A percentile compares a stretch with the other conserved stretches of the same genome.
Conservation (phyloP, 768 basidiomycete species). For the Termitomyces sp. region DNA sequence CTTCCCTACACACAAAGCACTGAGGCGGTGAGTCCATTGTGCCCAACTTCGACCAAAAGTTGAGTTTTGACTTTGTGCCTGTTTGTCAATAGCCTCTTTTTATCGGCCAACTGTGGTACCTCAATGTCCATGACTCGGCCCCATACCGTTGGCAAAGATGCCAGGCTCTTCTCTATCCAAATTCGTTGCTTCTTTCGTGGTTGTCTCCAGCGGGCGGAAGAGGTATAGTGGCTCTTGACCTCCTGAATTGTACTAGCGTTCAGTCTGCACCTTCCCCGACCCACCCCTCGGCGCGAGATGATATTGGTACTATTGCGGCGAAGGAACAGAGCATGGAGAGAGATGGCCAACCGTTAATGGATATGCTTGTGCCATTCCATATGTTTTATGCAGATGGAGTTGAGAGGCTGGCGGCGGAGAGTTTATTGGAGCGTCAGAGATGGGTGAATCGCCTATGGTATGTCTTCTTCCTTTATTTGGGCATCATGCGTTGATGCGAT, state of each 20-base stretch:
- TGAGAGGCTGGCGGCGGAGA: conserved; percentile 86
- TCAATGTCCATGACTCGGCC: conserved; percentile 82
- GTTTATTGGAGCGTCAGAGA: conserved; percentile 76
- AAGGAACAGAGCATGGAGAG: conserved; percentile 47
- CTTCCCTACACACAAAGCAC: conserved; percentile 43
- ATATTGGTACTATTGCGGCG: conserved; percentile 85
- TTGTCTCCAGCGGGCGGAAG: conserved; percentile 76
- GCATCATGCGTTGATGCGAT: background rate
- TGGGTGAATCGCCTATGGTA: conserved; percentile 93
- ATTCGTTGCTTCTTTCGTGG: conserved; percentile 85
- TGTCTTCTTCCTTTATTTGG: conserved; percentile 20
- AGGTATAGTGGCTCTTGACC: conserved; percentile 81
- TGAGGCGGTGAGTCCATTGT: conserved; percentile 36
- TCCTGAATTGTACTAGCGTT: conserved; percentile 83
- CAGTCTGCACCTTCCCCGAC: conserved; percentile 77
- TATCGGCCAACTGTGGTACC: conserved; percentile 84
- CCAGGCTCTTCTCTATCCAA: conserved; percentile 78
- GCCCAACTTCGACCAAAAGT: background rate
- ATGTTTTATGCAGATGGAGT: conserved; percentile 87
- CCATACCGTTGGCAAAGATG: conserved; percentile 80
- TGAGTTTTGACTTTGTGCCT: conserved; percentile 12
- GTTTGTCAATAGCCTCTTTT: conserved; percentile 65
- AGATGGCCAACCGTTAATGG: conserved; percentile 50
- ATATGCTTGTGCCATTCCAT: conserved; percentile 85
- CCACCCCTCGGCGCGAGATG: conserved; percentile 77